These are phyloP conservation scores for Barnettozyma hawaiiensis DNA, from an alignment of 1,139 yeast species.

Conservation along the genomic window DNA sequence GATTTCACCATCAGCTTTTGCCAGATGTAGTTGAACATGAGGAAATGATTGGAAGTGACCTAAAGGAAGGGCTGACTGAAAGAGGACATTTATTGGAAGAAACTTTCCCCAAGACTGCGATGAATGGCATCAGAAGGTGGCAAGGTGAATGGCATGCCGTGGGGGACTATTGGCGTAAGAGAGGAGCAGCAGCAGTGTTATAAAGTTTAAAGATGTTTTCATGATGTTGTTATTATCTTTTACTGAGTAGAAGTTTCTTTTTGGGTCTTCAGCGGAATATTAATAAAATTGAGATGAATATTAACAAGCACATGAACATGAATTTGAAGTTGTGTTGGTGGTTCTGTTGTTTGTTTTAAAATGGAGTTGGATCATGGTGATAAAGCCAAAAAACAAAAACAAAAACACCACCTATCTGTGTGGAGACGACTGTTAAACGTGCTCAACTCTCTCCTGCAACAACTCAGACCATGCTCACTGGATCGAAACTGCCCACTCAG, in stretches of 20 bases:
- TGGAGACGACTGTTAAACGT: no score
- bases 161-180: conserved; percentile 52
- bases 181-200: conserved; percentile 39
- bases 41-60: conserved; percentile 33
- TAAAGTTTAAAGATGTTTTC: background rate
- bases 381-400: no score
- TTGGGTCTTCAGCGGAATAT: no score
- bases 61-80: conserved; percentile 28
- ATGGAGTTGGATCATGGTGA: no score
- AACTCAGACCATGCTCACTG: background rate
- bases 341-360: no score
- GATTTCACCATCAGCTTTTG: conserved; percentile 83
- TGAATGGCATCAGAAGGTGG: conserved; percentile 42
- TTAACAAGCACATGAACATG: no score
- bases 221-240: background rate
- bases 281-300: no score
- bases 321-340: no score
- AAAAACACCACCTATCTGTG: no score
- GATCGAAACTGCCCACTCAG: background rate
- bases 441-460: no score
- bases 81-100: conserved; percentile 38
- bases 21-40: conserved; percentile 70
- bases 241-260: background rate
- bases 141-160: conserved; percentile 45
- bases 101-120: conserved; percentile 38